Evolutionary conservation across 495 filamentous ascomycete genomes (phyloP).

Genomic region (Penicillium odoratum): DNA sequence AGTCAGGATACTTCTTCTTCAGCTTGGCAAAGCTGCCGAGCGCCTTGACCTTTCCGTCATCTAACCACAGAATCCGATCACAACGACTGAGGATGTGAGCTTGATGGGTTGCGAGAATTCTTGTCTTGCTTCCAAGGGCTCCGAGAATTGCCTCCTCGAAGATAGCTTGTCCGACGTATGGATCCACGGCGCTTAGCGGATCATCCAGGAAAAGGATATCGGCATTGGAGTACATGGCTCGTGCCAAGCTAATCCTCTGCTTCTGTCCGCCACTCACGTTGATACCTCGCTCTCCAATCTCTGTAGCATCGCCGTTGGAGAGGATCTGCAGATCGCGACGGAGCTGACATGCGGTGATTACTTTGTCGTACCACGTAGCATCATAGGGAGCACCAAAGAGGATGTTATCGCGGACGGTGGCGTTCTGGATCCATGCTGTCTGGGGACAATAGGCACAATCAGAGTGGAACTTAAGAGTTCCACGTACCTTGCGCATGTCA

Average conservation of each 20-base stretch:
- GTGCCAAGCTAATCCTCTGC: conserved; percentile 63
- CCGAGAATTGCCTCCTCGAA: conserved; percentile 50
- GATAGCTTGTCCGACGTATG: conserved; percentile 57
- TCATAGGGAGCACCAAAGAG: conserved; percentile 55
- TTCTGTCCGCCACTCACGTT: conserved; percentile 84
- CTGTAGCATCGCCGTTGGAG: conserved; percentile 71
- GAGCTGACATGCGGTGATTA: conserved; percentile 67
- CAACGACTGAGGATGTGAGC: neutral
- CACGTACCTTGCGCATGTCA: neutral
- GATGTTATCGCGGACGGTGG: conserved; percentile 56
- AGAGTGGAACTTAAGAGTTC: conserved; percentile 14
- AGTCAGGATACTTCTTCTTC: neutral
- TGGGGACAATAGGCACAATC: conserved; percentile 47
- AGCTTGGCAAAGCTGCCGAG: neutral
- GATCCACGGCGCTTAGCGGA: conserved; percentile 51
- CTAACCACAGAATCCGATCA: neutral
- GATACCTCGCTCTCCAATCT: conserved; percentile 80
- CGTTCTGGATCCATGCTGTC: conserved; percentile 57
- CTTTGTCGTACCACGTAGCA: conserved; percentile 41
- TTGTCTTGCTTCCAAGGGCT: conserved; percentile 9
- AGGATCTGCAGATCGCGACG: conserved; percentile 74
- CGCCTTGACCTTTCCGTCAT: neutral
- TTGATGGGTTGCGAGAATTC: conserved; percentile 33
- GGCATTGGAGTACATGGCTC: conserved; percentile 52
- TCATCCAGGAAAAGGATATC: conserved; percentile 54